Evolutionary conservation across 768 basidiomycete genomes (phyloP).

Genomic region (Lanmaoa pseudosensibilis): DNA sequence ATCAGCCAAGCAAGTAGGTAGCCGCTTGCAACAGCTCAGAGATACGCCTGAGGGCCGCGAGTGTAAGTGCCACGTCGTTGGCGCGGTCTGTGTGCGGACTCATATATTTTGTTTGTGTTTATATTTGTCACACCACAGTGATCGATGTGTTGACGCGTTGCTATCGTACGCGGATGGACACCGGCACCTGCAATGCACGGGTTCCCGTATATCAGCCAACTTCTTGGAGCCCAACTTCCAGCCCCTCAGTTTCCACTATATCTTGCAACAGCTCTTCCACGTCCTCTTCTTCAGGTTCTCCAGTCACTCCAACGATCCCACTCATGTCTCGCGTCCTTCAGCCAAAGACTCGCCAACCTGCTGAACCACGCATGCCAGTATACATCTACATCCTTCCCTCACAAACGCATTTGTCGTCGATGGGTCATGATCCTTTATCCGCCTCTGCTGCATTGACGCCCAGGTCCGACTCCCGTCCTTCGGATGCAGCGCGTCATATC

Average conservation of each 20-base stretch:
- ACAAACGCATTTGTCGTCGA: constrained; percentile 10
- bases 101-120: constrained; percentile 29
- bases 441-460: constrained; percentile 2
- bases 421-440: background rate
- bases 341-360: constrained; percentile 22
- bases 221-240: constrained; percentile 15
- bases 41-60: constrained; percentile 73
- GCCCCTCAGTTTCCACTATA: constrained; percentile 25
- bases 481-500: constrained; percentile 49
- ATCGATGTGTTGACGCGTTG: constrained; percentile 37
- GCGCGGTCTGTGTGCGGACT: constrained; percentile 30
- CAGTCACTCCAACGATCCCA: constrained; percentile 15
- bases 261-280: constrained; percentile 27
- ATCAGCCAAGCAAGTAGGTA: constrained; percentile 78
- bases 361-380: constrained; percentile 32
- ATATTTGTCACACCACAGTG: constrained; percentile 34
- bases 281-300: constrained; percentile 18
- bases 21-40: constrained; percentile 74
- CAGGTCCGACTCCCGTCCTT: background rate
- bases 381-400: constrained; percentile 35
- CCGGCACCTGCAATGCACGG: constrained; percentile 23
- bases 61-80: constrained; percentile 45
- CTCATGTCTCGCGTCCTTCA: constrained; percentile 23
- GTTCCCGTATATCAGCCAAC: constrained; percentile 15
- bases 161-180: constrained; percentile 29